Conservation (phyloP, 495 filamentous ascomycete species). For the Daldinia vernicosa region DNA sequence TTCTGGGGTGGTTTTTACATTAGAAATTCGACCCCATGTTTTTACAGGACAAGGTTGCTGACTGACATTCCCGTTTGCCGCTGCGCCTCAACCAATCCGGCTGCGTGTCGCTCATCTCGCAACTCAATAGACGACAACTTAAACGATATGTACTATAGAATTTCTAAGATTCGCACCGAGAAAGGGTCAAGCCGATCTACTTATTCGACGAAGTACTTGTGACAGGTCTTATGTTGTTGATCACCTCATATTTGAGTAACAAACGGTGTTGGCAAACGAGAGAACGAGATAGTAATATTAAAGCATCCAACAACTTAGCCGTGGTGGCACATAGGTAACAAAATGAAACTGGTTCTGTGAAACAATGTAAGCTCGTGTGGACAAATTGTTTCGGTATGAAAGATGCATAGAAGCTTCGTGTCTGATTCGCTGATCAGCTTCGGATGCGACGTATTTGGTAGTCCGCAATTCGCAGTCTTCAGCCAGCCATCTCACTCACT, state of each 20-base stretch:
- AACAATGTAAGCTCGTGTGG: not conserved
- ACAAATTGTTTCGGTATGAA: not conserved
- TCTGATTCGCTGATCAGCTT: constrained; percentile 20
- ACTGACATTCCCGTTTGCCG: not conserved
- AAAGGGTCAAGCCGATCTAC: not conserved
- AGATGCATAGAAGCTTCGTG: constrained; percentile 1
- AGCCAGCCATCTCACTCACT: not conserved
- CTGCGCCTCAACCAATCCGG: not conserved
- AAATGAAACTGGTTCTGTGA: not conserved
- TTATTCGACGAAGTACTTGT: not conserved
- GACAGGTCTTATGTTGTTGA: not conserved
- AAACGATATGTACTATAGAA: no score
- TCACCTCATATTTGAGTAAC: not conserved
- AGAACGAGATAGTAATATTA: not conserved
- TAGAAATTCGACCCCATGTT: not conserved
- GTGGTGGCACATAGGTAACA: not conserved
- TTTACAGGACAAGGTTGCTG: not conserved
- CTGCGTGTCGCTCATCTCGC: no score
- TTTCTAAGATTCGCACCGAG: no score
- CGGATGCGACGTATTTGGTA: constrained; percentile 20
- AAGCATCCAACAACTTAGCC: not conserved
- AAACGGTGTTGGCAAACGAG: not conserved
- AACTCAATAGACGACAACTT: no score
- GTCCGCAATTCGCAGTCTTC: not conserved
- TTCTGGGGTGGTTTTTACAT: not conserved